Percentiles rank a stretch among this genome's conserved stretches.
phyloP scores from a whole-genome alignment of 1,284 basidiomycete species.

The Pseudozyma thailandica region DNA sequence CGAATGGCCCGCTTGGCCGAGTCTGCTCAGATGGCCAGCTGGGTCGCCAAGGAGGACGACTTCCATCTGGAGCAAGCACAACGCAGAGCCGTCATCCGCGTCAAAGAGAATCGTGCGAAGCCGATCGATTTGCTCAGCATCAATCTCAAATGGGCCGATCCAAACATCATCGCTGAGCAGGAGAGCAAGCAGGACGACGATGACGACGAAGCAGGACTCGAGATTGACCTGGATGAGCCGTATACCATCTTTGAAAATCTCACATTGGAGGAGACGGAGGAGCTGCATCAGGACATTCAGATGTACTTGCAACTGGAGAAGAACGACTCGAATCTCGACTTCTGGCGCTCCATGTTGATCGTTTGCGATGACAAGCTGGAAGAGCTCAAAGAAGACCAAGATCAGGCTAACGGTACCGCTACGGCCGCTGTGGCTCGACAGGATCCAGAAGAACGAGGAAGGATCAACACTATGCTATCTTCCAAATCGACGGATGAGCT shows the following conservation, averaged over 20 bases:
- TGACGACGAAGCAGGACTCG: slow-evolving; percentile 85
- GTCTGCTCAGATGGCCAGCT: slow-evolving; percentile 95
- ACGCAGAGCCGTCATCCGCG: slow-evolving; percentile 87
- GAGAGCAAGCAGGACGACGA: slow-evolving; percentile 79
- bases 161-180: slow-evolving; percentile 90
- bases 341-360: slow-evolving; percentile 99
- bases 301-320: slow-evolving; percentile 89
- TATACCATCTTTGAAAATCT: slow-evolving; percentile 97
- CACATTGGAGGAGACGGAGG: slow-evolving; percentile 85
- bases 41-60: slow-evolving; percentile 95
- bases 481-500: slow-evolving; percentile 75
- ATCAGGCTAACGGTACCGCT: slow-evolving; percentile 6
- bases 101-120: slow-evolving; percentile 88
- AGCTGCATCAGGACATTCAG: slow-evolving; percentile 93
- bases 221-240: slow-evolving; percentile 97
- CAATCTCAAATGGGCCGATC: slow-evolving; percentile 64
- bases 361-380: slow-evolving; percentile 94
- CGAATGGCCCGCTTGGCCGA: slow-evolving; percentile 88
- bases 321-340: slow-evolving; percentile 86
- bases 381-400: slow-evolving; percentile 69
- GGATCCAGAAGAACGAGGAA: slow-evolving; percentile 56
- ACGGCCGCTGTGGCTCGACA: slow-evolving; percentile 71
- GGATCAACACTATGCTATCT: slow-evolving; percentile 62
- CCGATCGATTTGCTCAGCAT: slow-evolving; percentile 66
- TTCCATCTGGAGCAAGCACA: slow-evolving; percentile 96